These are phyloP conservation scores for Fusarium sp. DNA, from an alignment of 2,329 filamentous ascomycete genomes.

Conservation along the genomic window DNA sequence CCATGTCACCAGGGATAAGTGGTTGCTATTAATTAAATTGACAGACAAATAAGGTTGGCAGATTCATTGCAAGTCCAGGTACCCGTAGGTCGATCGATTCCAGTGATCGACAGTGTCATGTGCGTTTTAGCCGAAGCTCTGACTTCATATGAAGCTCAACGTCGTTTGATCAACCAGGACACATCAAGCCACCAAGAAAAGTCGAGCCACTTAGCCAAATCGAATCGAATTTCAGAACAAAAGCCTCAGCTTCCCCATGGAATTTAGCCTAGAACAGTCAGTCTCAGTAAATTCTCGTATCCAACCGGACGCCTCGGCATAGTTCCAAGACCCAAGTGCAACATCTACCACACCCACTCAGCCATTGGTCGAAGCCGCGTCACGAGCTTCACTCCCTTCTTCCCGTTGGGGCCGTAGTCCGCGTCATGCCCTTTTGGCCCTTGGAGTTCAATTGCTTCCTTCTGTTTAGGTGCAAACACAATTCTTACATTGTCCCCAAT, in stretches of 20 bases:
- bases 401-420: conserved; percentile 30
- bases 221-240: background rate
- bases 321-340: conserved; percentile 22
- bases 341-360: conserved; percentile 27
- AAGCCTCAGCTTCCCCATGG: conserved; percentile 12
- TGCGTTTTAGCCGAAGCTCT: conserved; percentile 18
- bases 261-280: conserved; percentile 11
- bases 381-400: conserved; percentile 33
- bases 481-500: conserved; percentile 10
- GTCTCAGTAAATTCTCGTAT: conserved; percentile 31
- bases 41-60: background rate
- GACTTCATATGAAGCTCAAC: conserved; percentile 5
- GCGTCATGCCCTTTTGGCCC: conserved; percentile 25
- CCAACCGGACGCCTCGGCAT: conserved; percentile 34
- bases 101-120: conserved; percentile 25
- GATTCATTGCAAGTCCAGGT: background rate
- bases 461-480: conserved; percentile 11
- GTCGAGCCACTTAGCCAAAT: background rate
- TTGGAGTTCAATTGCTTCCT: conserved; percentile 23
- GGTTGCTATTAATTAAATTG: conserved; percentile 1
- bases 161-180: background rate
- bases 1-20: background rate
- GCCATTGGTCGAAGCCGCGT: conserved; percentile 36
- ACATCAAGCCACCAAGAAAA: conserved; percentile 7
- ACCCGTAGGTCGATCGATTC: conserved; percentile 4